These are phyloP conservation scores for Arthrobotrys entomopaga DNA, from an alignment of 2,329 filamentous ascomycete species.

Conservation along the genomic window DNA sequence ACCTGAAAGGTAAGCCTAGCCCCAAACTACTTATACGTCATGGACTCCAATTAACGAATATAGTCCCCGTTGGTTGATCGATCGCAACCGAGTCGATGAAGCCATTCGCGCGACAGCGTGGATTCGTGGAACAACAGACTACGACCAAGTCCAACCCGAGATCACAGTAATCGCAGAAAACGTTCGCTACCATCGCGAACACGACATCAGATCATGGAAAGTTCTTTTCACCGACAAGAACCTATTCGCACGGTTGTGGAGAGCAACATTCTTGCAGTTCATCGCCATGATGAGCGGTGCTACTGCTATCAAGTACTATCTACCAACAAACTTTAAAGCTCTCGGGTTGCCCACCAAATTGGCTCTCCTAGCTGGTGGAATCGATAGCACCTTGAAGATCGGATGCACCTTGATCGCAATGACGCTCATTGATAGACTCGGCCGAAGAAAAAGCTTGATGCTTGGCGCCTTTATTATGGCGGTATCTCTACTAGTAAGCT, in stretches of 20 bases:
- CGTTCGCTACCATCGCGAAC: conserved; percentile 62
- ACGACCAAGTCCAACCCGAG: conserved; percentile 61
- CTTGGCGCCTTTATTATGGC: conserved; percentile 68
- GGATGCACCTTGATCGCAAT: conserved; percentile 69
- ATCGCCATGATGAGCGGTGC: conserved; percentile 72
- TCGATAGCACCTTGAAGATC: conserved; percentile 70
- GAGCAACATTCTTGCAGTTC: conserved; percentile 69
- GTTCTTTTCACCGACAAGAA: conserved; percentile 66
- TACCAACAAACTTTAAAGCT: conserved; percentile 67
- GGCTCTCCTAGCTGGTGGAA: conserved; percentile 68
- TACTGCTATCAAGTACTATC: conserved; percentile 71
- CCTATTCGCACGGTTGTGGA: conserved; percentile 68
- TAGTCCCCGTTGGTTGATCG: conserved; percentile 70
- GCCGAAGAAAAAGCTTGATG: conserved; percentile 66
- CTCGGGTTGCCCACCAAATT: conserved; percentile 66
- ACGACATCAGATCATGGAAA: conserved; percentile 62
- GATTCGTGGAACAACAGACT: conserved; percentile 64
- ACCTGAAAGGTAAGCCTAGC: conserved; percentile 66
- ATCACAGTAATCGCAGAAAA: conserved; percentile 66
- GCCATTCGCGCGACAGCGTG: conserved; percentile 65
- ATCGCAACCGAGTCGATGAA: conserved; percentile 64
- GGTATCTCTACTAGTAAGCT: conserved; percentile 66
- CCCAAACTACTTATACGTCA: neutral
- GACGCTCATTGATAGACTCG: conserved; percentile 68
- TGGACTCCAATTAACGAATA: neutral